Conservation (phyloP, 2,329 filamentous ascomycete genomes). For the Blastomyces emzantsi region DNA sequence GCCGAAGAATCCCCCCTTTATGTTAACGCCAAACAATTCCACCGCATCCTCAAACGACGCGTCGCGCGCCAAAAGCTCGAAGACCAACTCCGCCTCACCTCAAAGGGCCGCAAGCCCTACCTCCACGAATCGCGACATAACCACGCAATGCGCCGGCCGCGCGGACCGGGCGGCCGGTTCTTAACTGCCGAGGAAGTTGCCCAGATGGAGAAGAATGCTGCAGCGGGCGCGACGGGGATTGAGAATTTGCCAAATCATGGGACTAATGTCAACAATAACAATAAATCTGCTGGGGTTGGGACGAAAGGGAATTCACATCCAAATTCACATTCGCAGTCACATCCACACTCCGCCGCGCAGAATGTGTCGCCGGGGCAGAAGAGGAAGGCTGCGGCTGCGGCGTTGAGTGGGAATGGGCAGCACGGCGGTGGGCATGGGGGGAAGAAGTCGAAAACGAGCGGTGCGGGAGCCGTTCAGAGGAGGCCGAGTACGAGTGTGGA, state of each 20-base stretch:
- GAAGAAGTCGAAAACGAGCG: conserved; percentile 45
- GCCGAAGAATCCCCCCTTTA: conserved; percentile 88
- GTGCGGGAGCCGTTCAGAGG: conserved; percentile 14
- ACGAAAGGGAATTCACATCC: background rate
- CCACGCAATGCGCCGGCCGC: conserved; percentile 90
- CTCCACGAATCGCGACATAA: conserved; percentile 96
- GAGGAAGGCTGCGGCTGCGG: conserved; percentile 38
- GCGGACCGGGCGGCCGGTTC: conserved; percentile 90
- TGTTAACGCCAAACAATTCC: conserved; percentile 98
- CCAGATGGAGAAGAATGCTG: conserved; percentile 64
- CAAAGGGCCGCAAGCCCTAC: conserved; percentile 93
- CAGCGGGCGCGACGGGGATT: conserved; percentile 27
- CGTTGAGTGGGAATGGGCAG: conserved; percentile 26
- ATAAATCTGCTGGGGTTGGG: background rate
- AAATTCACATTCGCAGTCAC: background rate
- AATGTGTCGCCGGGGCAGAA: conserved; percentile 37
- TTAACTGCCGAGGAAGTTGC: conserved; percentile 93
- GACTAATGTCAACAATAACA: background rate
- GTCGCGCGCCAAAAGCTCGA: conserved; percentile 90
- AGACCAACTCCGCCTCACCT: conserved; percentile 82
- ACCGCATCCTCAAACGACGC: conserved; percentile 87
- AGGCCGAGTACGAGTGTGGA: conserved; percentile 43
- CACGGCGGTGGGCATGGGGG: conserved; percentile 20
- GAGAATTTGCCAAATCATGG: conserved; percentile 25
- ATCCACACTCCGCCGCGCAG: conserved; percentile 12